Evolutionary conservation across 164 flowering plant genomes (phyloP).

Genomic region (Annona squamosa): DNA sequence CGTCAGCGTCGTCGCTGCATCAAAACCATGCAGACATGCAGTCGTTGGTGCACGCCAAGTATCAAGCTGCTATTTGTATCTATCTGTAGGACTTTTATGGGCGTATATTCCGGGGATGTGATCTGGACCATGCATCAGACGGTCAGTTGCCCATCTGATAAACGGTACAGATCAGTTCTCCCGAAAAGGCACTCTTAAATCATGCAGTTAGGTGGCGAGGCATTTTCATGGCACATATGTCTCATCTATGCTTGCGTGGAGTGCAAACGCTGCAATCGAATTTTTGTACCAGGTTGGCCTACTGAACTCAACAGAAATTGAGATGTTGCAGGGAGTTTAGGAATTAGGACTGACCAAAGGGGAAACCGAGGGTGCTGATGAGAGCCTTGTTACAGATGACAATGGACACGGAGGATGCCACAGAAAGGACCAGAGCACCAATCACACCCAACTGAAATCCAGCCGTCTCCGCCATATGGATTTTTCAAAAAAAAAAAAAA

Average conservation of each 20-base stretch:
- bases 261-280: neutral
- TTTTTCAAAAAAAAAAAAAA: neutral
- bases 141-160: neutral
- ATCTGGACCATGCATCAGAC: neutral
- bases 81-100: too few relatives aligned
- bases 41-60: neutral
- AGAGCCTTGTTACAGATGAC: constrained; percentile 89
- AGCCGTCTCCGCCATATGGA: constrained; percentile 71
- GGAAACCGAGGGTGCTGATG: constrained; percentile 87
- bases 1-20: constrained; percentile 87
- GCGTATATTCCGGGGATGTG: neutral
- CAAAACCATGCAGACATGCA: neutral
- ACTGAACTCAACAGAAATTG: too few relatives aligned
- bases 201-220: neutral
- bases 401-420: constrained; percentile 87
- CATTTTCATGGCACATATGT: neutral
- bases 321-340: neutral
- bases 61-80: neutral
- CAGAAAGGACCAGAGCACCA: constrained; percentile 83
- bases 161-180: neutral
- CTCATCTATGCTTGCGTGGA: neutral
- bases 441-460: constrained; percentile 67
- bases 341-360: constrained; percentile 47
- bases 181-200: neutral
- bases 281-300: too few relatives aligned